These are phyloP conservation scores for Lachancea nothofagi DNA, from an alignment of 805 yeast genomes.

Conservation along the genomic window DNA sequence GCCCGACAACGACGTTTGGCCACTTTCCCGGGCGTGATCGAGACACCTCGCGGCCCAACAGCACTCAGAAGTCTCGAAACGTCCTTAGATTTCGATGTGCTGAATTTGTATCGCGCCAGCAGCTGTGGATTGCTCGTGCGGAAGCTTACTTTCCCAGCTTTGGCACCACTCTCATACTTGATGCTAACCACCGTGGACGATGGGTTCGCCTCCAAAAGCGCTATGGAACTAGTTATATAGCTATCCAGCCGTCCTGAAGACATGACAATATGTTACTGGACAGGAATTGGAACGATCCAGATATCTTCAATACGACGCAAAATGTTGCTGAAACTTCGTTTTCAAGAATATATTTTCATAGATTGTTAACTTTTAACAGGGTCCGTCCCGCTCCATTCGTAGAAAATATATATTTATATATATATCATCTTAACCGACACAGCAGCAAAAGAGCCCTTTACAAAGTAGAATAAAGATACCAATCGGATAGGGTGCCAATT, in stretches of 20 bases:
- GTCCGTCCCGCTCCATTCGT: no score
- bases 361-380: no score
- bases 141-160: slow-evolving; percentile 33
- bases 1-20: slow-evolving; percentile 17
- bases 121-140: slow-evolving; percentile 61
- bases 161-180: slow-evolving; percentile 31
- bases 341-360: no score
- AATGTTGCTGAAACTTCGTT: no score
- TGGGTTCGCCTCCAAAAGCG: slow-evolving; percentile 41
- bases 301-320: no score
- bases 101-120: slow-evolving; percentile 55
- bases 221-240: slow-evolving; percentile 39
- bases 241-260: slow-evolving; percentile 34
- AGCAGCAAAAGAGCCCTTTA: no score
- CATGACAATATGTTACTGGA: not conserved
- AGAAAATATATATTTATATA: no score
- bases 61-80: slow-evolving; percentile 66
- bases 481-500: no score
- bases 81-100: slow-evolving; percentile 62
- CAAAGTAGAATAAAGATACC: no score
- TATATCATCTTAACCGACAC: no score
- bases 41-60: slow-evolving; percentile 63
- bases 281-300: no score
- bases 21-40: slow-evolving; percentile 24
- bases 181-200: slow-evolving; percentile 29